Evolutionary conservation across 148 eudicot genomes (phyloP).

Genomic region (Dysphania ambrosioides): DNA sequence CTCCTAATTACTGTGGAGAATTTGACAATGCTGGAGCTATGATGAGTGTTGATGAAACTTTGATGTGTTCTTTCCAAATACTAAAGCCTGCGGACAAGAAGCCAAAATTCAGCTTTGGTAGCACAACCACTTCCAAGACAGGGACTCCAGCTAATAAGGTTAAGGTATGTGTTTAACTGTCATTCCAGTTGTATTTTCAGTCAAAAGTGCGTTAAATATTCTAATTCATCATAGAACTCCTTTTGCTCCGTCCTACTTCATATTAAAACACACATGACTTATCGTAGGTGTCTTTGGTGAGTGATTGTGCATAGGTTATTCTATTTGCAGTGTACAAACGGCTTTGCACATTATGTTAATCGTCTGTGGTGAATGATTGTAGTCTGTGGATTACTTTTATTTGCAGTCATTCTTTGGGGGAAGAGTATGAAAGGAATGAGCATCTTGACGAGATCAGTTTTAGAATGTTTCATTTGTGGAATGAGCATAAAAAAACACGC

Average conservation of each 20-base stretch:
- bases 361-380: not conserved
- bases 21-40: conserved; percentile 40
- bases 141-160: conserved; percentile 26
- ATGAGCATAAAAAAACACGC: not conserved
- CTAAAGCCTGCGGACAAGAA: conserved; percentile 32
- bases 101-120: conserved; percentile 26
- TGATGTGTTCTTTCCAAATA: conserved; percentile 35
- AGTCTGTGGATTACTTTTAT: not conserved
- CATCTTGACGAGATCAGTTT: not conserved
- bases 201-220: not conserved
- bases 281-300: not conserved
- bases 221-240: not conserved
- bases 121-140: conserved; percentile 24
- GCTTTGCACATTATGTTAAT: not conserved
- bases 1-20: conserved; percentile 38
- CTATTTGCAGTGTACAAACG: not conserved
- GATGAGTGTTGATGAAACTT: conserved; percentile 33
- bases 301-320: not conserved
- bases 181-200: not conserved
- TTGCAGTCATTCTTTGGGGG: conserved; percentile 28
- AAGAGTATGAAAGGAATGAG: conserved; percentile 7
- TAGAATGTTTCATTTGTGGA: not conserved
- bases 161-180: conserved; percentile 14
- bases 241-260: not conserved
- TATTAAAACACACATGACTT: not conserved